phyloP scores from a whole-genome alignment of 2,329 filamentous ascomycete genomes.

The Fusarium sp. region DNA sequence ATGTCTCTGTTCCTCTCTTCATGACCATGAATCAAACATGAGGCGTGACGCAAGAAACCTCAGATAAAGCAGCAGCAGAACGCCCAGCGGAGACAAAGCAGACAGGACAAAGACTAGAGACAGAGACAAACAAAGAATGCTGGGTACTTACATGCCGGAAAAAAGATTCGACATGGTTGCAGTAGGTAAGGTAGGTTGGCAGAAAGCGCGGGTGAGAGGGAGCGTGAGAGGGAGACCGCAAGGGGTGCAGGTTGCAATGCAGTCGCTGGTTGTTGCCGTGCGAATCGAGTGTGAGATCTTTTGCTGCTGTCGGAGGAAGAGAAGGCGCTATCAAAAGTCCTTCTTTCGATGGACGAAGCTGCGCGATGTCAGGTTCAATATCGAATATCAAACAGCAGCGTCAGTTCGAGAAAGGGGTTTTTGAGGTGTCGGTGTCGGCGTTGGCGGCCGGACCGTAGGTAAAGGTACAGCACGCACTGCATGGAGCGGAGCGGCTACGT shows the following conservation, averaged over 20 bases:
- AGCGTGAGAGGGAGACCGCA: conserved; percentile 35
- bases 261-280: background rate
- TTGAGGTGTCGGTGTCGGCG: conserved; percentile 35
- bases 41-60: background rate
- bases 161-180: conserved; percentile 70
- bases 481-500: conserved; percentile 34
- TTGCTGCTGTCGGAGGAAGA: background rate
- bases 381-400: conserved; percentile 36
- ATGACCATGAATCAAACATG: background rate
- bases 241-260: conserved; percentile 24
- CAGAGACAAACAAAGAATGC: conserved; percentile 24
- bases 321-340: background rate
- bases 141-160: conserved; percentile 69
- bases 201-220: conserved; percentile 38
- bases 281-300: conserved; percentile 2
- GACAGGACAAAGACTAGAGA: background rate
- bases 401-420: conserved; percentile 45
- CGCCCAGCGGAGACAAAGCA: background rate
- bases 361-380: conserved; percentile 35
- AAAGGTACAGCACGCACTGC: background rate
- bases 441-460: conserved; percentile 22
- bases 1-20: conserved; percentile 1
- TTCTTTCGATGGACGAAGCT: conserved; percentile 4
- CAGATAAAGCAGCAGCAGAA: background rate
- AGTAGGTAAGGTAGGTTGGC: background rate